Evolutionary conservation across 2,329 filamentous ascomycete genomes (phyloP), one percentile per base, ranked within the genome.

Genomic region (Pseudocercospora pini-densiflorae): DNA sequence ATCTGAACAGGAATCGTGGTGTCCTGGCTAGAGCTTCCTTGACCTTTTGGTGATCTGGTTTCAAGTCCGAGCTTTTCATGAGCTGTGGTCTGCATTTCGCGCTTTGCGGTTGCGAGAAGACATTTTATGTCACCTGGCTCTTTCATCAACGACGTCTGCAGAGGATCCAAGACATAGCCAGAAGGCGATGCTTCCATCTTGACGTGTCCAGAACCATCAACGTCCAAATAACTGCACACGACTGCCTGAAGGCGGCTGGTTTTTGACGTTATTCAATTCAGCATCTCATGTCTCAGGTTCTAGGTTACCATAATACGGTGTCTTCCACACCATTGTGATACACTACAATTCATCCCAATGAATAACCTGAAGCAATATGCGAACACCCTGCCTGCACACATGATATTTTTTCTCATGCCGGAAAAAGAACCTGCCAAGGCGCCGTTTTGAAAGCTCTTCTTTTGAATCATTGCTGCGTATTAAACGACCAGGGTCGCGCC

Each of bases 401-500:
- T 27, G 51, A 55, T 55, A 12, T 33, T 54, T 54, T 54, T 55
- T 24, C 23, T 31, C 51, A 55, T 31, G 51, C 51, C 51, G 16
- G 51, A 27, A 27, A n/a, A 31, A 31, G 16, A 19, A 55, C 21
- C 24, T 16, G 21, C 21, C 47, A n/a, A 55, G 27, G 51, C 51
- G 51, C 51, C 51, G 27, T 55, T 31, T 55, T 27, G 47, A 23
- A 51, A 51, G 24, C 21, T 43, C 47, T 55, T 55, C 51, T 31
- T 55, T 55, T n/a, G 24, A 27, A 55, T 55, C 51, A 55, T 55
- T 55, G 24, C 24, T 55, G 16, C 51, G 51, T 58, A 58, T 40
- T 58, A 40, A 53, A 40, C 19, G n/a, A 19, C 27, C 31, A 58
- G 24, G 31, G 21, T 58, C 31, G 55, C 55, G 55, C 33, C 55